phyloP scores from a whole-genome alignment of 2,329 filamentous ascomycete species.

The Ophiostoma piceae region DNA sequence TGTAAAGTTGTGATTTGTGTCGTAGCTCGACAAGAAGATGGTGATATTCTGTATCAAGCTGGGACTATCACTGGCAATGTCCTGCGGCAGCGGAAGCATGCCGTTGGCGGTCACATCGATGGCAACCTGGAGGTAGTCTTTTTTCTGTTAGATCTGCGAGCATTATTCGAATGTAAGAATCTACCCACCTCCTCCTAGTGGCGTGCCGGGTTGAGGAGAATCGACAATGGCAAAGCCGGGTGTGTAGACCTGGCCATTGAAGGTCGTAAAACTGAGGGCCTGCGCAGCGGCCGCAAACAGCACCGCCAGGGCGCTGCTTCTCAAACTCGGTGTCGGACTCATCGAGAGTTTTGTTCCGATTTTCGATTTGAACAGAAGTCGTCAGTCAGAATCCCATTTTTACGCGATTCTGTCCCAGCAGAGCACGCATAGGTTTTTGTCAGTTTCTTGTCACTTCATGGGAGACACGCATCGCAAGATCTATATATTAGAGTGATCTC shows the following conservation, averaged over 20 bases:
- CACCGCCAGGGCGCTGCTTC: constrained; percentile 27
- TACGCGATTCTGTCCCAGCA: not conserved
- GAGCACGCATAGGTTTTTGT: not conserved
- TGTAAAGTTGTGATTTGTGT: constrained; percentile 61
- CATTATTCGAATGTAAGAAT: too few relatives aligned
- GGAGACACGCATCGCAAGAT: not conserved
- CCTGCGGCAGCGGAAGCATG: constrained; percentile 54
- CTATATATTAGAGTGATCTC: not conserved
- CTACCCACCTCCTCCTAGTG: constrained; percentile 55
- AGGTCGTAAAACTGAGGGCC: constrained; percentile 49
- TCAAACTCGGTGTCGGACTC: not conserved
- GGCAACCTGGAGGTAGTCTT: constrained; percentile 55
- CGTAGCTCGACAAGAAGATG: constrained; percentile 61
- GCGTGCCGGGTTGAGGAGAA: constrained; percentile 59
- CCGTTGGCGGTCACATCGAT: constrained; percentile 64
- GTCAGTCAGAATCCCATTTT: not conserved
- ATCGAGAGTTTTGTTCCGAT: not conserved
- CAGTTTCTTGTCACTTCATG: not conserved
- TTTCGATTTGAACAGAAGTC: not conserved
- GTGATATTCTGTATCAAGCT: constrained; percentile 60
- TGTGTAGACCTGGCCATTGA: constrained; percentile 63
- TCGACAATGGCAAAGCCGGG: constrained; percentile 63
- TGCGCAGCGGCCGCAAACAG: constrained; percentile 29
- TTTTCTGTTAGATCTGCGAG: too few relatives aligned
- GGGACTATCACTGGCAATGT: constrained; percentile 44